Percentiles rank a stretch among this genome's conserved stretches.
phyloP scores from a whole-genome alignment of 2,329 filamentous ascomycete genomes.

The Hypocrella siamensis region DNA sequence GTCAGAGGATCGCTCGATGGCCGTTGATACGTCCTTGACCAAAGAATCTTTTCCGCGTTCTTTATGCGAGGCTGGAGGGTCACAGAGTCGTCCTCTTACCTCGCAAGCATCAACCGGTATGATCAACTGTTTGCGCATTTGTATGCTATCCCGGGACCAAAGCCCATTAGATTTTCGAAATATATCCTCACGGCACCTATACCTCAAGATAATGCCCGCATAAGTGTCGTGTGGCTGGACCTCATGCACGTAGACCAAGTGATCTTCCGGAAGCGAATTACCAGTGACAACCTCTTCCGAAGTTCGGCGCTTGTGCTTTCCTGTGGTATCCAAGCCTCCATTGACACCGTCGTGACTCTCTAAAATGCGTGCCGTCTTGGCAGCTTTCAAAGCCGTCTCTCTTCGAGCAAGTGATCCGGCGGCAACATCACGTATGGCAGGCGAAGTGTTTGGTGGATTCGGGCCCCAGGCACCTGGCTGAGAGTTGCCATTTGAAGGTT shows the following conservation, averaged over 20 bases:
- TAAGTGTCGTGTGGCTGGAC: conserved; percentile 75
- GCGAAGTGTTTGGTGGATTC: conserved; percentile 22
- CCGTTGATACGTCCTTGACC: too few species aligned
- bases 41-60: conserved; percentile 32
- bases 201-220: conserved; percentile 79
- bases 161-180: conserved; percentile 82
- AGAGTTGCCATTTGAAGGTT: conserved; percentile 5
- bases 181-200: conserved; percentile 69
- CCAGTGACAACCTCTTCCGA: conserved; percentile 43
- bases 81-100: conserved; percentile 57
- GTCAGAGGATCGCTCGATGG: too few species aligned
- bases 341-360: conserved; percentile 47
- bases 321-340: conserved; percentile 37
- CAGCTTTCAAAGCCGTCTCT: conserved; percentile 37
- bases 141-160: conserved; percentile 87
- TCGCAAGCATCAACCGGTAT: conserved; percentile 84
- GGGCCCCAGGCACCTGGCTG: conserved; percentile 30
- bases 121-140: conserved; percentile 64
- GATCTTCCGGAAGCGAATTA: conserved; percentile 52
- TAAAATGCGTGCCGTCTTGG: conserved; percentile 41
- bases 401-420: conserved; percentile 37
- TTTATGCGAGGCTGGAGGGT: conserved; percentile 28
- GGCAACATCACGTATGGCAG: conserved; percentile 32
- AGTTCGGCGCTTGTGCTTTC: conserved; percentile 47
- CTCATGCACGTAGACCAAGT: conserved; percentile 79